These are phyloP conservation scores for Microthlaspi erraticum DNA, from an alignment of 345 rosid genomes.

Conservation along the genomic window DNA sequence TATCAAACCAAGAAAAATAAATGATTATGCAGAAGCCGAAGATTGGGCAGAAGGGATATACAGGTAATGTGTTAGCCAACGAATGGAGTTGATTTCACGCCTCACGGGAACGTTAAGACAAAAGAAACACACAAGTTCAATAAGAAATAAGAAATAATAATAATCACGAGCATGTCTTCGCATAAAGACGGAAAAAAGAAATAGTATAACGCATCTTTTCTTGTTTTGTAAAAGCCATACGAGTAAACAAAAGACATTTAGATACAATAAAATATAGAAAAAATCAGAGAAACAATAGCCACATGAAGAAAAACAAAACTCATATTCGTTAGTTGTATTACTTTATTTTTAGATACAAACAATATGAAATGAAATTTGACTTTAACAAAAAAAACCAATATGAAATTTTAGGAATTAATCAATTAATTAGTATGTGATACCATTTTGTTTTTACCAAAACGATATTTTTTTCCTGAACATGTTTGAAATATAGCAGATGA, in stretches of 20 bases:
- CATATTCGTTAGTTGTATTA: not conserved
- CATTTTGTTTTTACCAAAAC: not conserved
- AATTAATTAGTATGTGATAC: not conserved
- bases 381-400: too few relatives aligned
- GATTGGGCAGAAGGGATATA: constrained; percentile 18
- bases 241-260: constrained; percentile 14
- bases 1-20: constrained; percentile 18
- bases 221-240: constrained; percentile 18
- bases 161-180: constrained; percentile 61
- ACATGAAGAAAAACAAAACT: constrained; percentile 14
- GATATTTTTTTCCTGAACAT: too few relatives aligned
- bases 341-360: not conserved
- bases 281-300: constrained; percentile 32
- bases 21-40: constrained; percentile 2
- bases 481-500: too few relatives aligned
- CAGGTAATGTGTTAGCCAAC: not conserved
- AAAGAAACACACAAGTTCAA: not conserved
- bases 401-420: not conserved
- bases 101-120: constrained; percentile 49
- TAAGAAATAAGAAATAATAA: constrained; percentile 2
- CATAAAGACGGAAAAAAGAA: constrained; percentile 52
- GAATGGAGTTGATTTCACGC: constrained; percentile 35
- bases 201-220: constrained; percentile 45
- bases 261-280: not conserved
- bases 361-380: not conserved